Conservation (phyloP, 345 rosid genomes). For the Hibiscus trionum region DNA sequence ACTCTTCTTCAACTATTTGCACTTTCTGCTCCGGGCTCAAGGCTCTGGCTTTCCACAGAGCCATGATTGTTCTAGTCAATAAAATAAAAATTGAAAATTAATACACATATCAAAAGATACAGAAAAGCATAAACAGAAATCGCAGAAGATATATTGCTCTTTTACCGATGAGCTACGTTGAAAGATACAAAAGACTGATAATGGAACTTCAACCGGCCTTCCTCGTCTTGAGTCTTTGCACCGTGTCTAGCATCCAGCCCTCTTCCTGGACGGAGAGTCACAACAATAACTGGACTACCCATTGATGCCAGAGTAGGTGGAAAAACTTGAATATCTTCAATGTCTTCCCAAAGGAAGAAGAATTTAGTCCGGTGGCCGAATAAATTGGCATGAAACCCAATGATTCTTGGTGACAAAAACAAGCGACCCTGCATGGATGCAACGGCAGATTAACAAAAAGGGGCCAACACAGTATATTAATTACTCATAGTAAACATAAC, state of each 20-base stretch:
- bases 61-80: conserved; percentile 80
- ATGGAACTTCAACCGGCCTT: conserved; percentile 87
- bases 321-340: conserved; percentile 70
- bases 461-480: conserved; percentile 1
- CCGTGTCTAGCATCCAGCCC: conserved; percentile 90
- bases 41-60: conserved; percentile 88
- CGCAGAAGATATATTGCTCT: conserved; percentile 10
- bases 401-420: conserved; percentile 82
- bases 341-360: conserved; percentile 95
- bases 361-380: conserved; percentile 88
- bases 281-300: conserved; percentile 82
- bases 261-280: conserved; percentile 68
- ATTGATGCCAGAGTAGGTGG: conserved; percentile 83
- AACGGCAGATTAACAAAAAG: conserved; percentile 11
- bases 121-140: background rate
- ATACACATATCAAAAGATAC: background rate
- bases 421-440: conserved; percentile 67
- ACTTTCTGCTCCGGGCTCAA: conserved; percentile 94
- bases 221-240: conserved; percentile 76
- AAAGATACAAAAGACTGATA: conserved; percentile 95
- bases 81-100: conserved; percentile 7
- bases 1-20: conserved; percentile 82
- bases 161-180: conserved; percentile 77
- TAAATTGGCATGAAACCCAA: conserved; percentile 86
- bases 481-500: background rate